phyloP scores from a whole-genome alignment of 768 basidiomycete species.

The Dendrothele bispora region DNA sequence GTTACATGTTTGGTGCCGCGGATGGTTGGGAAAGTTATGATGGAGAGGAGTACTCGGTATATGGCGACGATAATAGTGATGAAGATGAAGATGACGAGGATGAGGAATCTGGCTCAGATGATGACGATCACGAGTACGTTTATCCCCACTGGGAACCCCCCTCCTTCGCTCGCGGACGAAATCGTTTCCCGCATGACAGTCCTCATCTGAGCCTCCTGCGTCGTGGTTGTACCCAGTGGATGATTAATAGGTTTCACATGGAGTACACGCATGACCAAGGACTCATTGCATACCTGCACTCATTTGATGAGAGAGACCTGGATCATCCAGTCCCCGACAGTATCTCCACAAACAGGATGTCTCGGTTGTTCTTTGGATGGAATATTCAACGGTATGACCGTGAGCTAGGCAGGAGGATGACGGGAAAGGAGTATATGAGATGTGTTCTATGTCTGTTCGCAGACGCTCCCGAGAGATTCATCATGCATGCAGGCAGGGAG shows the following conservation, averaged over 20 bases:
- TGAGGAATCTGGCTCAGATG: slow-evolving; percentile 24
- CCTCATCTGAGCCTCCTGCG: slow-evolving; percentile 46
- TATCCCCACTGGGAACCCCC: slow-evolving; percentile 63
- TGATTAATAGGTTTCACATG: slow-evolving; percentile 58
- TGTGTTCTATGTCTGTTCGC: slow-evolving; percentile 36
- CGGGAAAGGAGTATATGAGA: slow-evolving; percentile 45
- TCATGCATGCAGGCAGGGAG: slow-evolving; percentile 21
- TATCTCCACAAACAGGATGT: slow-evolving; percentile 28
- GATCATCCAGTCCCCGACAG: slow-evolving; percentile 22
- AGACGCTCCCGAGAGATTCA: slow-evolving; percentile 29
- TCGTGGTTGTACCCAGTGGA: slow-evolving; percentile 57
- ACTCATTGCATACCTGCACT: slow-evolving; percentile 44
- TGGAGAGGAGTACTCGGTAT: slow-evolving; percentile 29
- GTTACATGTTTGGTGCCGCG: no score
- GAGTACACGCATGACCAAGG: slow-evolving; percentile 56
- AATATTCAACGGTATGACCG: slow-evolving; percentile 46
- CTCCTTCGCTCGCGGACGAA: slow-evolving; percentile 23
- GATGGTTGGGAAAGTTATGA: no score
- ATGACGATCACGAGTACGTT: slow-evolving; percentile 39
- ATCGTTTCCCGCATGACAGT: slow-evolving; percentile 21
- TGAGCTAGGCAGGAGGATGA: slow-evolving; percentile 37
- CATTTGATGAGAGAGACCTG: slow-evolving; percentile 30
- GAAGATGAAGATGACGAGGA: slow-evolving; percentile 35
- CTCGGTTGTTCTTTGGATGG: slow-evolving; percentile 66
- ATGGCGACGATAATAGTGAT: slow-evolving; percentile 30